Percentiles rank a stretch among this genome's conserved stretches.
Conservation (phyloP, 345 rosid genomes). For the Linum tenue region DNA sequence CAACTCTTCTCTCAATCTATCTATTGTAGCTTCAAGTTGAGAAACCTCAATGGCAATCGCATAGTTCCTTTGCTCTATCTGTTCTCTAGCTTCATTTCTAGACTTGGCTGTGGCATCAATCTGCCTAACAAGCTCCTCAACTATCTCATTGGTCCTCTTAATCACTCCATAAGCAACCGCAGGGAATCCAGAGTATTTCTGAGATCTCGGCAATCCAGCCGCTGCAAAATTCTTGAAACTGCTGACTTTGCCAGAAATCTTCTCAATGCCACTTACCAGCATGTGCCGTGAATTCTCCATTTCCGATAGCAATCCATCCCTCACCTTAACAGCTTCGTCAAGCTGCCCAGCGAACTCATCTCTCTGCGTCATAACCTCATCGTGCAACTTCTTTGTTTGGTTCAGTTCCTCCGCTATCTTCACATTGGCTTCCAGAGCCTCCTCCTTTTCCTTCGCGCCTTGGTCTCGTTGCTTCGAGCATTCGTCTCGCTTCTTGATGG, state of each 20-base stretch:
- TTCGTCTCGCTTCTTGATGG: slow-evolving; percentile 6
- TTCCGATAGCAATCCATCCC: slow-evolving; percentile 61
- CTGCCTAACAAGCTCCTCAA: slow-evolving; percentile 84
- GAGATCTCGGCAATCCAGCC: slow-evolving; percentile 72
- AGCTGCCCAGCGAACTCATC: slow-evolving; percentile 49
- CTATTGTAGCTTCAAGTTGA: slow-evolving; percentile 79
- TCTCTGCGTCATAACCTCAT: slow-evolving; percentile 41
- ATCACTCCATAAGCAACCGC: slow-evolving; percentile 82
- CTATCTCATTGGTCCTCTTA: slow-evolving; percentile 86
- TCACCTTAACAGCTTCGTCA: slow-evolving; percentile 49
- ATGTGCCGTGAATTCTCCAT: slow-evolving; percentile 77
- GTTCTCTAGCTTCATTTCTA: slow-evolving; percentile 82
- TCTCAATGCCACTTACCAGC: slow-evolving; percentile 88
- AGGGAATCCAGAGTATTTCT: slow-evolving; percentile 68
- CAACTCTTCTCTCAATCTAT: slow-evolving; percentile 62
- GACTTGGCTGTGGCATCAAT: slow-evolving; percentile 48
- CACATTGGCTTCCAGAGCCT: slow-evolving; percentile 31
- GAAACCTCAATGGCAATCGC: slow-evolving; percentile 99
- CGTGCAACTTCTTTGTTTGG: slow-evolving; percentile 38
- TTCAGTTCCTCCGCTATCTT: slow-evolving; percentile 37
- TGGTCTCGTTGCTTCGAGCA: background rate
- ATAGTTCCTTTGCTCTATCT: slow-evolving; percentile 87
- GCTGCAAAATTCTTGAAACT: slow-evolving; percentile 63
- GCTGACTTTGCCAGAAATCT: slow-evolving; percentile 79
- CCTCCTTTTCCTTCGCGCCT: background rate